Conservation (phyloP, 345 rosid species). For the Eutrema heterophyllum region DNA sequence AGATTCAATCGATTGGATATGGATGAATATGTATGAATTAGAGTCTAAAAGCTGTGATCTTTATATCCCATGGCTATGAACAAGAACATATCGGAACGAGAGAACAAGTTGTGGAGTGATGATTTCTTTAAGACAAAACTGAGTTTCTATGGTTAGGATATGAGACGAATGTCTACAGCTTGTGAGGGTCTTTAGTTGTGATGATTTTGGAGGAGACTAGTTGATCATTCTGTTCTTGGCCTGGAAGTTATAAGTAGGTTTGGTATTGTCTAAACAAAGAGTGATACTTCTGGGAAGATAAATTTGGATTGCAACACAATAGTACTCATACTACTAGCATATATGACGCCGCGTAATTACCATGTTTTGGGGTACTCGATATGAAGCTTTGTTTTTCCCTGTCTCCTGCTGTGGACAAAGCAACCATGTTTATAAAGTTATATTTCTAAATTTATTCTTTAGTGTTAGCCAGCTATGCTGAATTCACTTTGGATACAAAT, state of each 20-base stretch:
- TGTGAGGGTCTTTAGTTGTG: background rate
- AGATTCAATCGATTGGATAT: background rate
- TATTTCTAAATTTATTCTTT: background rate
- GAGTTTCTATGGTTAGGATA: background rate
- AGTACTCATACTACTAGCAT: too few relatives aligned
- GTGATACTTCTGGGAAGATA: background rate
- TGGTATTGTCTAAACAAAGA: background rate
- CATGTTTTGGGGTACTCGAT: too few relatives aligned
- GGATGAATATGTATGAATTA: background rate
- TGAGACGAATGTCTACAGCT: background rate
- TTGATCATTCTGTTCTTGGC: background rate
- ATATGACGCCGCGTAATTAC: too few relatives aligned
- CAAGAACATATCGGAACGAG: background rate
- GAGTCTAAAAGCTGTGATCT: background rate
- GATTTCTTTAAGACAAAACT: background rate
- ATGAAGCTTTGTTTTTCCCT: background rate
- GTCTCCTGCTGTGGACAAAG: background rate
- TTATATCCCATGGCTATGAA: background rate
- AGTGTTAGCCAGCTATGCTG: background rate
- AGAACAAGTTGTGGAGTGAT: background rate
- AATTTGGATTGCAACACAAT: too few relatives aligned
- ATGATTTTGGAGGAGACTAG: background rate
- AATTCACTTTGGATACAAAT: conserved; percentile 25
- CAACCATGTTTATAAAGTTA: background rate
- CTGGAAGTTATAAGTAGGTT: background rate